phyloP scores from a whole-genome alignment of 768 basidiomycete genomes.

The Amanita polypyramis region DNA sequence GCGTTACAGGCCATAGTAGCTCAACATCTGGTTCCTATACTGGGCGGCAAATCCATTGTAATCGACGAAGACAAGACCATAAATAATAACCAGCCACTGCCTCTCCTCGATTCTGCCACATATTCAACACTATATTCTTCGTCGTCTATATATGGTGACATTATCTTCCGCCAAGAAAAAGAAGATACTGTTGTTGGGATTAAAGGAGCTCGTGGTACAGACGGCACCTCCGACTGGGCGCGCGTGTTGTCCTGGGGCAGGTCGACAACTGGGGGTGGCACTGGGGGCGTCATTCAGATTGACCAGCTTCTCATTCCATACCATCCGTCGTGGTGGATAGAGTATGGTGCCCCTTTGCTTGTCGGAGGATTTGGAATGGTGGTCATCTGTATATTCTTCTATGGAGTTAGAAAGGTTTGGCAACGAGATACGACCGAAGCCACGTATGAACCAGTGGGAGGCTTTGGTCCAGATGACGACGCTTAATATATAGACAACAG shows the following conservation, averaged over 20 bases:
- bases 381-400: conserved; percentile 60
- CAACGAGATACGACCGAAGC: conserved; percentile 67
- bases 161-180: conserved; percentile 57
- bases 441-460: conserved; percentile 85
- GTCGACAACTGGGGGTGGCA: conserved; percentile 58
- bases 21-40: conserved; percentile 65
- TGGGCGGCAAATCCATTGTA: conserved; percentile 13
- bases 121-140: conserved; percentile 73
- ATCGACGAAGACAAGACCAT: conserved; percentile 18
- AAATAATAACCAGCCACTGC: conserved; percentile 65
- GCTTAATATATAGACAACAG: conserved; percentile 7
- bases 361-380: conserved; percentile 50
- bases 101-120: conserved; percentile 57
- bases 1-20: conserved; percentile 49
- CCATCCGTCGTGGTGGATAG: conserved; percentile 74
- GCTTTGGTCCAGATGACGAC: conserved; percentile 55
- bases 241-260: conserved; percentile 66
- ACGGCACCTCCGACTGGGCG: conserved; percentile 53
- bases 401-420: conserved; percentile 65
- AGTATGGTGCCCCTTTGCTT: conserved; percentile 60
- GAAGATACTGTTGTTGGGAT: conserved; percentile 58
- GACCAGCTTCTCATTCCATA: conserved; percentile 81
- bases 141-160: conserved; percentile 62
- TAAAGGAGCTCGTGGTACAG: conserved; percentile 60
- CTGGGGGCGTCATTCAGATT: conserved; percentile 84